Conservation (phyloP, 2,329 filamentous ascomycete species). For the Cordyceps cicadae region DNA sequence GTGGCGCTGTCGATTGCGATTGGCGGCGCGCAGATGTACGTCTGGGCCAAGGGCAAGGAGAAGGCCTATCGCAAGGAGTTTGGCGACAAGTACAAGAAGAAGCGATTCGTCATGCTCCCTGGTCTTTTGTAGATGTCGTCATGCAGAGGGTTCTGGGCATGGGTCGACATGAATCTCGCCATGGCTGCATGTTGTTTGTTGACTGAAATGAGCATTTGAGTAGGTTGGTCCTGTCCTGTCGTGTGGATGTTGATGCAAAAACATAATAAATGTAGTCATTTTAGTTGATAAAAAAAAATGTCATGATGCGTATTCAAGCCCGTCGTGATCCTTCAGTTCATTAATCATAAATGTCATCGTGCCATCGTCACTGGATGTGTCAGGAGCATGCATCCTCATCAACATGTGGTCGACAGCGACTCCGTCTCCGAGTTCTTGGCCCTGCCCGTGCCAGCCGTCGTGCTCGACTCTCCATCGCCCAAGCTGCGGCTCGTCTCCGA, state of each 20-base stretch:
- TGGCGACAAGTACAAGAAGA: slow-evolving; percentile 89
- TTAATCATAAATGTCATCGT: neutral
- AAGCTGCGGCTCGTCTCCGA: slow-evolving; percentile 32
- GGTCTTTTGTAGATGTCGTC: slow-evolving; percentile 53
- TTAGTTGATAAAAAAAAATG: neutral
- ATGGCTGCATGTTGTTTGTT: neutral
- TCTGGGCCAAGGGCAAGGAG: slow-evolving; percentile 91
- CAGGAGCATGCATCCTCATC: slow-evolving; percentile 2
- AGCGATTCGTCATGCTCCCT: slow-evolving; percentile 76
- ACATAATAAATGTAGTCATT: neutral
- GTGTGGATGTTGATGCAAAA: neutral
- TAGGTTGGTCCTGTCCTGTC: neutral
- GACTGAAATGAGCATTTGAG: neutral
- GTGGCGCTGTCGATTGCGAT: slow-evolving; percentile 68
- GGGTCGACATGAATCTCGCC: neutral
- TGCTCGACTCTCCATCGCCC: slow-evolving; percentile 28
- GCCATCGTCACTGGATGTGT: neutral
- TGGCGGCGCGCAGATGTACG: slow-evolving; percentile 70
- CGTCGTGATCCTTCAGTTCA: neutral
- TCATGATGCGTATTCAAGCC: neutral
- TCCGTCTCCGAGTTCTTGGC: slow-evolving; percentile 31
- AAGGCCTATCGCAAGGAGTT: slow-evolving; percentile 82
- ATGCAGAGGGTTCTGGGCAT: neutral
- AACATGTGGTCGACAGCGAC: slow-evolving; percentile 26
- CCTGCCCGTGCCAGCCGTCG: slow-evolving; percentile 21